Evolutionary conservation across 2,329 filamentous ascomycete species (phyloP).

Genomic region (Cadophora sp.): DNA sequence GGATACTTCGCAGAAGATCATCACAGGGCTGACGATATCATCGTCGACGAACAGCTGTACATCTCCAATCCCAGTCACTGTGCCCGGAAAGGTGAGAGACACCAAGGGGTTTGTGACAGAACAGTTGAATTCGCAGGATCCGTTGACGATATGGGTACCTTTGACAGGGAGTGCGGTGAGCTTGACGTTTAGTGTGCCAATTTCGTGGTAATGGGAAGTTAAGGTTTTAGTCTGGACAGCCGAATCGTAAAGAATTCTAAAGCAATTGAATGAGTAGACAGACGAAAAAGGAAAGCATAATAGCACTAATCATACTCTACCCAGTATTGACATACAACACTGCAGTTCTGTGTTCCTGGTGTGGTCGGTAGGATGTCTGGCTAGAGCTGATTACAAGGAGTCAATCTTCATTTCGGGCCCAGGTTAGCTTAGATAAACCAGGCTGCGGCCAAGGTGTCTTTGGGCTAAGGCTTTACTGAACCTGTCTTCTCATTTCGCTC

Average conservation of each 20-base stretch:
- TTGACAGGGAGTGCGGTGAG: slow-evolving; percentile 52
- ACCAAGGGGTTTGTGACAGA: slow-evolving; percentile 34
- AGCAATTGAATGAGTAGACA: background rate
- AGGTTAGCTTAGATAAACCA: too few relatives aligned
- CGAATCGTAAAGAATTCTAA: background rate
- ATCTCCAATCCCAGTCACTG: slow-evolving; percentile 37
- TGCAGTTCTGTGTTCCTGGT: too few relatives aligned
- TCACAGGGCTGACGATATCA: slow-evolving; percentile 47
- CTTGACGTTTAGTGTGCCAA: slow-evolving; percentile 14
- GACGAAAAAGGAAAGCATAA: too few relatives aligned
- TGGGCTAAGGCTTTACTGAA: too few relatives aligned
- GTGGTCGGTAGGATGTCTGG: too few relatives aligned
- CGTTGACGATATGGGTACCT: slow-evolving; percentile 56
- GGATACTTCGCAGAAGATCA: slow-evolving; percentile 28
- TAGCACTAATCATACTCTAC: too few relatives aligned
- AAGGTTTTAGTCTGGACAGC: background rate
- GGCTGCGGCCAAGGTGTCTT: too few relatives aligned
- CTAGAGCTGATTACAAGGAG: too few relatives aligned
- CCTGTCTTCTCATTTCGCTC: too few relatives aligned
- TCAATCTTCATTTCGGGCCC: too few relatives aligned
- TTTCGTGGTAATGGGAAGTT: background rate
- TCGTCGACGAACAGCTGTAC: slow-evolving; percentile 43
- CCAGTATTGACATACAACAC: too few relatives aligned
- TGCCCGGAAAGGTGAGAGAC: slow-evolving; percentile 44
- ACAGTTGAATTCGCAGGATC: slow-evolving; percentile 57